phyloP scores from a whole-genome alignment of 2,329 filamentous ascomycete genomes.

The Colletotrichum noveboracense region DNA sequence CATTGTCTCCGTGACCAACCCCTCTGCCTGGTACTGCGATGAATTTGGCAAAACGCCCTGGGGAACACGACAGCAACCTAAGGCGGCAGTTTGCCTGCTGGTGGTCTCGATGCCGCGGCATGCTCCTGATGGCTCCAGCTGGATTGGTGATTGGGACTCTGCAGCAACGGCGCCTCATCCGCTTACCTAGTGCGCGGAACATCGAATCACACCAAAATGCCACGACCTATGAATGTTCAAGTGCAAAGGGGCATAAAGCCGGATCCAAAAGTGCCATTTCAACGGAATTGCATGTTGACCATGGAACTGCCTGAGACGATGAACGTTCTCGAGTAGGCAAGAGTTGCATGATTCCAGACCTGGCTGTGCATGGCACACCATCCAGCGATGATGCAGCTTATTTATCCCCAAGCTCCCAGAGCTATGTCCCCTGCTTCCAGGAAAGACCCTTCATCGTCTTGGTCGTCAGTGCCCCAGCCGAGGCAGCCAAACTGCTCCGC shows the following conservation, averaged over 20 bases:
- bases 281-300: background rate
- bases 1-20: background rate
- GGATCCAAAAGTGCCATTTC: background rate
- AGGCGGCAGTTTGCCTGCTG: background rate
- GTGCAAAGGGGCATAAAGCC: background rate
- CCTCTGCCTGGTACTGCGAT: background rate
- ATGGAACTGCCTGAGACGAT: background rate
- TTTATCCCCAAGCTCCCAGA: conserved; percentile 4
- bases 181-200: background rate
- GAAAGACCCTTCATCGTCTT: background rate
- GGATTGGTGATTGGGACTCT: background rate
- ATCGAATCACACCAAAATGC: background rate
- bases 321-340: background rate
- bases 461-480: background rate
- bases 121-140: background rate
- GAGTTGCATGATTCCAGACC: background rate
- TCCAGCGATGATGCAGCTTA: background rate
- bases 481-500: background rate
- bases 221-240: background rate
- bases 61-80: background rate
- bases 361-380: background rate
- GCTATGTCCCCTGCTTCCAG: conserved; percentile 4
- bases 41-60: background rate
- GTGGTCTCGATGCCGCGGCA: background rate
- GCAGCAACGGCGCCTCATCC: background rate